These are phyloP conservation scores for Clonostachys chloroleuca DNA, from an alignment of 2,329 filamentous ascomycete genomes.

Conservation along the genomic window DNA sequence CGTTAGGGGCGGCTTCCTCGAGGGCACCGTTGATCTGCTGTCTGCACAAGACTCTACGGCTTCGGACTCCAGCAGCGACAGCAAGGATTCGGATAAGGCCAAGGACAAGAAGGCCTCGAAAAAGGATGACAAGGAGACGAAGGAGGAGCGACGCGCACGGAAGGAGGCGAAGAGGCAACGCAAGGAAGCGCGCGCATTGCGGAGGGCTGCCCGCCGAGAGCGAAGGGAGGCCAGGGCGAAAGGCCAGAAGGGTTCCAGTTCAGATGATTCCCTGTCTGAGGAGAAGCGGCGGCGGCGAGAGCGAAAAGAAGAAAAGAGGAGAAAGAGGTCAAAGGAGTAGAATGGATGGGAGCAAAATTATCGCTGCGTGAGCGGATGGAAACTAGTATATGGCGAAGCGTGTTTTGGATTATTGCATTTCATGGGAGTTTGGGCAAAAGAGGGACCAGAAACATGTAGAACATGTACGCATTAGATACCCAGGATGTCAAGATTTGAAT, in stretches of 20 bases:
- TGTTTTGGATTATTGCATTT: conserved; percentile 1
- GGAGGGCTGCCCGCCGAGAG: conserved; percentile 8
- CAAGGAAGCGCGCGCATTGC: conserved; percentile 16
- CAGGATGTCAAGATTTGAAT: conserved; percentile 10
- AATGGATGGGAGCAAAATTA: conserved; percentile 13
- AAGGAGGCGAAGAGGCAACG: conserved; percentile 22
- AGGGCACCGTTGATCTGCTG: conserved; percentile 56
- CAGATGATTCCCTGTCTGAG: conserved; percentile 18
- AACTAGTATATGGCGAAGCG: neutral
- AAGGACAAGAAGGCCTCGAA: conserved; percentile 24
- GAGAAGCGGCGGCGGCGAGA: conserved; percentile 40
- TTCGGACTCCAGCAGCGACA: conserved; percentile 7
- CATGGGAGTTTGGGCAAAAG: conserved; percentile 13
- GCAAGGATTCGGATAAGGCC: conserved; percentile 6
- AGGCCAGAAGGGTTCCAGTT: conserved; percentile 7
- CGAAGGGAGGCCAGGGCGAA: conserved; percentile 7
- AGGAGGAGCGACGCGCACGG: conserved; percentile 32
- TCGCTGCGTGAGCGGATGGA: neutral
- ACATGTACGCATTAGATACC: conserved; percentile 14
- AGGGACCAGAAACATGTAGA: neutral
- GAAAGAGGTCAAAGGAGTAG: conserved; percentile 16
- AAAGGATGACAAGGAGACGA: conserved; percentile 25
- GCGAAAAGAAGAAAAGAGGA: conserved; percentile 35
- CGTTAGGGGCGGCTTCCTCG: conserved; percentile 73
- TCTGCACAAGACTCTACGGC: conserved; percentile 1